These are phyloP conservation scores for Wallacemonas sp. DNA, from an alignment of 208 protist genomes.

Conservation along the genomic window DNA sequence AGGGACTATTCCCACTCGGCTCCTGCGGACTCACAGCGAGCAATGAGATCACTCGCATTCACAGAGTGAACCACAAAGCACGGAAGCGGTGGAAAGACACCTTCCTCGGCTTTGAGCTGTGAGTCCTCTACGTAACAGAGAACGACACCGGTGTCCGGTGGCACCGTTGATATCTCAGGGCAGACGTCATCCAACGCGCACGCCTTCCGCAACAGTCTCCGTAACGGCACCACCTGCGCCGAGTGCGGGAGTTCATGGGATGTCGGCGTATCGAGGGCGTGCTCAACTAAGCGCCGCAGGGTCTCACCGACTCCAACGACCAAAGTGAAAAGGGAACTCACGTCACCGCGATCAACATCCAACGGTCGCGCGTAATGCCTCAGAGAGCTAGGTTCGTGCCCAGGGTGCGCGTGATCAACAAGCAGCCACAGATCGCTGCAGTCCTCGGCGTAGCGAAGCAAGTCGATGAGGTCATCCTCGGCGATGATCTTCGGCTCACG, in stretches of 20 bases:
- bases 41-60: background rate
- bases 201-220: too few relatives aligned
- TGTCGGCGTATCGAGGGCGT: background rate
- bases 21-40: background rate
- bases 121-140: slow-evolving; percentile 1
- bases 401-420: background rate
- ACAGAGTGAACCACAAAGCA: background rate
- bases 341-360: slow-evolving; percentile 17
- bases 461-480: slow-evolving; percentile 4
- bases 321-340: background rate
- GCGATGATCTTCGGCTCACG: slow-evolving; percentile 1
- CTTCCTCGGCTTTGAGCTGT: background rate
- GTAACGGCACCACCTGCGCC: too few relatives aligned
- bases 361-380: slow-evolving; percentile 6
- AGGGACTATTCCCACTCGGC: background rate
- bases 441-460: slow-evolving; percentile 4
- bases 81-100: background rate
- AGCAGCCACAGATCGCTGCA: slow-evolving; percentile 8
- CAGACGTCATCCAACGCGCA: too few relatives aligned
- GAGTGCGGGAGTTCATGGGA: too few relatives aligned
- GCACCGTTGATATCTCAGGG: too few relatives aligned
- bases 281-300: background rate
- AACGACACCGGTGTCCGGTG: too few relatives aligned
- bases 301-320: background rate
- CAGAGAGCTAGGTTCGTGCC: too few relatives aligned